Evolutionary conservation across 1,284 basidiomycete species (phyloP).

Genomic region (Ganoderma sinense): DNA sequence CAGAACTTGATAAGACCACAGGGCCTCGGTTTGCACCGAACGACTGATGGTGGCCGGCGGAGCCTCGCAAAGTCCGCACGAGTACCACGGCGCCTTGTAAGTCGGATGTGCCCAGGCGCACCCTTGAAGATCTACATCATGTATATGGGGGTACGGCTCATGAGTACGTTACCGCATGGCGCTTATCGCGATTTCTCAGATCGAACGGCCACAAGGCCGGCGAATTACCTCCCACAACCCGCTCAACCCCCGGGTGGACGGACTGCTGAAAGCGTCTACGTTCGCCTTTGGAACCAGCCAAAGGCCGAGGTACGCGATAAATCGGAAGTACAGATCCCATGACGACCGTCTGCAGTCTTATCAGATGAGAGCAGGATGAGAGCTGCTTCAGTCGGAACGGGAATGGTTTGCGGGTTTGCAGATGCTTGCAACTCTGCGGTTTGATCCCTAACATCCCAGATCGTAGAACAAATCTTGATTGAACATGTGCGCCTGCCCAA

Average conservation of each 20-base stretch:
- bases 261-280: not conserved
- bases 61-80: conserved; percentile 12
- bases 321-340: not conserved
- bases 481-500: conserved; percentile 1
- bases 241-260: not conserved
- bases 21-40: not conserved
- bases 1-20: not conserved
- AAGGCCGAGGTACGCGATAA: not conserved
- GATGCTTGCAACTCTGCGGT: not conserved
- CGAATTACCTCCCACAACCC: conserved; percentile 10
- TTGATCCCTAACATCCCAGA: not conserved
- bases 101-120: not conserved
- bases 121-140: conserved; percentile 3
- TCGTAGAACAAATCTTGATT: not conserved
- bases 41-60: not conserved
- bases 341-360: not conserved
- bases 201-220: conserved; percentile 7
- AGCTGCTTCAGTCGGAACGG: not conserved
- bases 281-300: not conserved
- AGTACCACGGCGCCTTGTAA: not conserved
- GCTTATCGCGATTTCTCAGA: conserved; percentile 13
- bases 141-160: not conserved
- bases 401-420: not conserved
- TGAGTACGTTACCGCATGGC: conserved; percentile 2
- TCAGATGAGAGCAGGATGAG: not conserved